Conservation (phyloP, 257 asterid species). For the Cynanchum wilfordii region DNA sequence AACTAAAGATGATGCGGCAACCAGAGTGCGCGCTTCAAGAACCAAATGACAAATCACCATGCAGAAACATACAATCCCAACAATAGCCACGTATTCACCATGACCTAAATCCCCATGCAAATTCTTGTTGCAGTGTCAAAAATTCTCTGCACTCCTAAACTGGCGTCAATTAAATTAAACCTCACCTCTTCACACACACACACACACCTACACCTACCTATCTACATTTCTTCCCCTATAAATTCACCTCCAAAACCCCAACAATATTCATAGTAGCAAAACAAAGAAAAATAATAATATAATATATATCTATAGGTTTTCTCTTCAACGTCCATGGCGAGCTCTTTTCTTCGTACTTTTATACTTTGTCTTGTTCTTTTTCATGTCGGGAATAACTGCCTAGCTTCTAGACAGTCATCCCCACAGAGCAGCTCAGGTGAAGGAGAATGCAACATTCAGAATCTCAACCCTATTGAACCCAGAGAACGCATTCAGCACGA, state of each 20-base stretch:
- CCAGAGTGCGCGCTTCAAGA: background rate
- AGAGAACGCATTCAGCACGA: constrained; percentile 1
- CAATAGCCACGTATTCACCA: background rate
- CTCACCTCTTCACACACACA: too few relatives aligned
- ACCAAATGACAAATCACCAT: constrained; percentile 11
- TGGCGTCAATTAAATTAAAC: background rate
- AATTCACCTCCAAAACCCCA: background rate
- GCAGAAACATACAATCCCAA: constrained; percentile 5
- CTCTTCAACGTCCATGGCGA: background rate
- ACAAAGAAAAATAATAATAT: too few relatives aligned
- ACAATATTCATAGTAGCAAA: too few relatives aligned
- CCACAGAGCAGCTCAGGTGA: background rate
- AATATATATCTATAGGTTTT: too few relatives aligned
- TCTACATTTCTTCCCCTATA: background rate
- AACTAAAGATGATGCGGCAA: background rate
- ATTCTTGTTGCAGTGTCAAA: background rate
- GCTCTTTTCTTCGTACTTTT: background rate
- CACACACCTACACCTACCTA: background rate
- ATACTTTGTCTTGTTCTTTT: constrained; percentile 10
- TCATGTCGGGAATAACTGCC: background rate
- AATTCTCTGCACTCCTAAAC: background rate
- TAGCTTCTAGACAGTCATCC: background rate
- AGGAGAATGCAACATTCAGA: constrained; percentile 16
- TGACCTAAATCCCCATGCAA: background rate
- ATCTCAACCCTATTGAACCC: constrained; percentile 20